Conservation (phyloP, 805 yeast genomes). For the Candida chauliodis region DNA sequence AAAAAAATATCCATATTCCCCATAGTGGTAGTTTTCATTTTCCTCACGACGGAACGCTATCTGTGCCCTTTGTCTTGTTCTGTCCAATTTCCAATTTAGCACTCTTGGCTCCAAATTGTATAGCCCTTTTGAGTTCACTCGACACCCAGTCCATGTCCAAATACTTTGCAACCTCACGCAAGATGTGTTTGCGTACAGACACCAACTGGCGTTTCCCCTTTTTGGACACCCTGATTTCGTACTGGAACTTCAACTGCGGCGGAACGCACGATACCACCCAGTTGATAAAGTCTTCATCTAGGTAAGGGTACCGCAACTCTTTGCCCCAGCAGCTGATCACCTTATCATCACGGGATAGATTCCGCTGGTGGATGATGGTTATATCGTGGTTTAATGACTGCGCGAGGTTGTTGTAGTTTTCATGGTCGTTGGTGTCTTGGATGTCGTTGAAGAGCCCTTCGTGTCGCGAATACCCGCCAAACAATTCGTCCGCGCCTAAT, state of each 20-base stretch:
- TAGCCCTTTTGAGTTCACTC: constrained; percentile 84
- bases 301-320: constrained; percentile 84
- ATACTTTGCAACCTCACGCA: constrained; percentile 58
- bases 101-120: constrained; percentile 93
- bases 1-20: neutral
- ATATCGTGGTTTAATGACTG: constrained; percentile 69
- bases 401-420: constrained; percentile 40
- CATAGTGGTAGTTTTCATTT: constrained; percentile 1
- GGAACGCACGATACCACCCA: constrained; percentile 47
- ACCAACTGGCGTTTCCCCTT: constrained; percentile 20
- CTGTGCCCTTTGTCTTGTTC: constrained; percentile 76
- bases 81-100: constrained; percentile 88
- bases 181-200: constrained; percentile 46
- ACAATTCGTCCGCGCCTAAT: constrained; percentile 94
- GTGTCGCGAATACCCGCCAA: constrained; percentile 94
- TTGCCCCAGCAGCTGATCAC: constrained; percentile 84
- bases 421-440: too few relatives aligned
- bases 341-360: constrained; percentile 88
- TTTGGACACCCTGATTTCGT: constrained; percentile 22
- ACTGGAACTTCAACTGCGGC: constrained; percentile 41
- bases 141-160: constrained; percentile 54
- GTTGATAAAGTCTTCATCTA: constrained; percentile 59
- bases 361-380: constrained; percentile 68
- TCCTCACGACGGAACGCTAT: constrained; percentile 19
- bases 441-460: constrained; percentile 43